Base-by-base conservation (phyloP, 805 yeast species). In the Suhomyces tanzawaensis region DNA sequence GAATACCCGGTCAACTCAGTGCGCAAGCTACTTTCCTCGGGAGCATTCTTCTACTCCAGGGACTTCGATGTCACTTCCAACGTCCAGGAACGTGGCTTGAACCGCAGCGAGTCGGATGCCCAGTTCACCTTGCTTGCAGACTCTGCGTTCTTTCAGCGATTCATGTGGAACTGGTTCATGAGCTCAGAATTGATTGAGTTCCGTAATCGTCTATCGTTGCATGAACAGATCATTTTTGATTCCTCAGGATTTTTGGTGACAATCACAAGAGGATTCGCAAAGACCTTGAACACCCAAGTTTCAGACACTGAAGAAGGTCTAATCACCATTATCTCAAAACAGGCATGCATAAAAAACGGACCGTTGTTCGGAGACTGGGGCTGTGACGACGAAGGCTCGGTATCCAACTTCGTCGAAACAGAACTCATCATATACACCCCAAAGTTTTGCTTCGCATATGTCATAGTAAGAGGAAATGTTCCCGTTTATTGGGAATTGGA, bases 341-440 rank as follows among this genome's bases (percentile, higher is more conserved):
- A 77, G 44, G 64, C 72, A 21, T 72, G 79, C 41, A 51, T 53
- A 21, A 72, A 71, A 44, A 57, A 57, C 25, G 80, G 80, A 0
- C 68, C 72, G 0, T 53, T 76, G 14, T 76, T 76, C 51, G 82
- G 82, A 1, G 76, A 76, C 21, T 72, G 73, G 63, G 78, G 82
- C 23, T 65, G 76, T 48, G 82, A 77, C 49, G 82, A 77, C 43
- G 72, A 72, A 28, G 79, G 81, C 0, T 63, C 68, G 13, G 77
- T 66, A 7, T 62, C 79, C 3, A 75, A 76, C 48, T 76, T 63
- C 50, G 73, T 66, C 16, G 82, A 77, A 47, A 63, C 77, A 3
- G 82, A 77, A 52, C 51, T 76, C 12, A 62, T 76, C 7, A 50
- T 76, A 7, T 71, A 72, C 32, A 60, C 71, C 4, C 62, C 58